Conservation (phyloP, 352 stramenopile genomes). For the Aphanomyces stellatus region DNA sequence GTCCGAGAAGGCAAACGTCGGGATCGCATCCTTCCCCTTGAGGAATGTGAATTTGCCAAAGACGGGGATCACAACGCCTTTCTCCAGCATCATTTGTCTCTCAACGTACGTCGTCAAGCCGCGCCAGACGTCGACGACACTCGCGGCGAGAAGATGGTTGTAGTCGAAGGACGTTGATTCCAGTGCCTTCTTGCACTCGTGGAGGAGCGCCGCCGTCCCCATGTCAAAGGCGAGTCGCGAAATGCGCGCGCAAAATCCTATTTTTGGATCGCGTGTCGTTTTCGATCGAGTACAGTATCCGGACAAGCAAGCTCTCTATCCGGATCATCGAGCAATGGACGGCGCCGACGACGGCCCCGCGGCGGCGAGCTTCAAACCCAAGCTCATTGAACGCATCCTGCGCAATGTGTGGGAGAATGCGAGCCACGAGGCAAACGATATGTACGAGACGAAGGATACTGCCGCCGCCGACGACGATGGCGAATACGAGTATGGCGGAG, state of each 20-base stretch:
- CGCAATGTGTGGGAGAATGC: slow-evolving; percentile 8
- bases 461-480: slow-evolving; percentile 15
- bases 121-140: slow-evolving; percentile 39
- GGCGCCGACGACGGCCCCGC: background rate
- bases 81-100: slow-evolving; percentile 29
- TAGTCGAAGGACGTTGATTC: slow-evolving; percentile 45
- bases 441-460: background rate
- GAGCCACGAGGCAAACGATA: background rate
- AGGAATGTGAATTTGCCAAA: slow-evolving; percentile 58
- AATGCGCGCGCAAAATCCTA: too few species aligned
- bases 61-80: slow-evolving; percentile 33
- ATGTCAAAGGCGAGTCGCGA: too few species aligned
- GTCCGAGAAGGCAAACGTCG: slow-evolving; percentile 16
- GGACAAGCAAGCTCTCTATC: background rate
- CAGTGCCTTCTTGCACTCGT: slow-evolving; percentile 43
- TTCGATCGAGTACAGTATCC: too few species aligned
- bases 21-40: slow-evolving; percentile 9
- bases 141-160: slow-evolving; percentile 40
- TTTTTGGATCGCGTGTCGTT: too few species aligned
- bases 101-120: slow-evolving; percentile 30
- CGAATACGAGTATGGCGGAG: background rate
- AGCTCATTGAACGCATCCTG: slow-evolving; percentile 10
- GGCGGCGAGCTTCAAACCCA: slow-evolving; percentile 5
- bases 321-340: background rate
- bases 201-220: slow-evolving; percentile 23